Percentiles rank a stretch among this genome's conserved stretches.
Evolutionary conservation across 2,329 filamentous ascomycete species (phyloP).

Genomic region (Penicillium sp.): DNA sequence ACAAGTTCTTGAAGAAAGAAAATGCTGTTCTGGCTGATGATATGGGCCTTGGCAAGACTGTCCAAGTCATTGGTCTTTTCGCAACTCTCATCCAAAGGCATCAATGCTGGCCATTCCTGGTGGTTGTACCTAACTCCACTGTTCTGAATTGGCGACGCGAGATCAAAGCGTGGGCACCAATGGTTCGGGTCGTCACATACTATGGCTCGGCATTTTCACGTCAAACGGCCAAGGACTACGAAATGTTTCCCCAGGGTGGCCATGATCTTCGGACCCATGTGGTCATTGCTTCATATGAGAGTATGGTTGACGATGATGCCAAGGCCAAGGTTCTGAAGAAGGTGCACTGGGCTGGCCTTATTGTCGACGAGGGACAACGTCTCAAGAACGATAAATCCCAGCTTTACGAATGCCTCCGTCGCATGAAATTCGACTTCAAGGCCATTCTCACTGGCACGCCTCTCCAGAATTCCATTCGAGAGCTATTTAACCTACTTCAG

Average conservation of each 20-base stretch:
- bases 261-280: constrained; percentile 82
- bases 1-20: constrained; percentile 79
- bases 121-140: constrained; percentile 93
- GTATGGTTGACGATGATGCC: constrained; percentile 74
- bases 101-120: constrained; percentile 85
- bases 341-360: constrained; percentile 82
- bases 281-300: constrained; percentile 94
- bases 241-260: constrained; percentile 71
- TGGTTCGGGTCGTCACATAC: constrained; percentile 86
- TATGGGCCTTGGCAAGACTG: constrained; percentile 97
- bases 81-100: constrained; percentile 71
- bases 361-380: constrained; percentile 94
- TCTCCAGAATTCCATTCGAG: constrained; percentile 80
- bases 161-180: constrained; percentile 90
- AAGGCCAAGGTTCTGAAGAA: constrained; percentile 66
- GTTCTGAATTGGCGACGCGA: constrained; percentile 98
- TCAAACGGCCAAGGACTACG: constrained; percentile 77
- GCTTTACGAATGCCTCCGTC: constrained; percentile 74
- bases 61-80: constrained; percentile 85
- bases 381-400: constrained; percentile 90
- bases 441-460: constrained; percentile 87
- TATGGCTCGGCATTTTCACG: constrained; percentile 78
- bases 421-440: constrained; percentile 79
- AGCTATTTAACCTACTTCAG: constrained; percentile 95
- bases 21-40: constrained; percentile 95